These are phyloP conservation scores for Verbena officinalis DNA, from an alignment of 257 asterid species.

Conservation along the genomic window DNA sequence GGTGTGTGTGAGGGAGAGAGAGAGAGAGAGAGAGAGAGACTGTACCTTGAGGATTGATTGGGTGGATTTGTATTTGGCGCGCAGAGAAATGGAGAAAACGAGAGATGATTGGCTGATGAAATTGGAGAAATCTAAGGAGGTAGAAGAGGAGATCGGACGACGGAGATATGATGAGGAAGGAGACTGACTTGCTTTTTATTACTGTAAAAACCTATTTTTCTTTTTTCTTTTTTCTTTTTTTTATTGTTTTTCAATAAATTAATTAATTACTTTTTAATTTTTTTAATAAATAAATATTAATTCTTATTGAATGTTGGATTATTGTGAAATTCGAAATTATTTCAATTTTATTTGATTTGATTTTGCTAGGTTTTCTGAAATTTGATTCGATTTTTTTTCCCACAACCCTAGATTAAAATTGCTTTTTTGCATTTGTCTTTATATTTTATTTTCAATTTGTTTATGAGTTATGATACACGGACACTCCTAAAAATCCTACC, in stretches of 20 bases:
- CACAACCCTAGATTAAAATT: no score
- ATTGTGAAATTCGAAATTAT: no score
- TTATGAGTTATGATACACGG: no score
- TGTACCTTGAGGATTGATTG: conserved; percentile 33
- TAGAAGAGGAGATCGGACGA: conserved; percentile 64
- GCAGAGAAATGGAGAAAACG: conserved; percentile 24
- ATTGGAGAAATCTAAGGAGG: conserved; percentile 49
- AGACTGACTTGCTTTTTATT: conserved; percentile 29
- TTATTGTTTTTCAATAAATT: background rate
- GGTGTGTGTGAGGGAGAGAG: background rate
- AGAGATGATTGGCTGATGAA: conserved; percentile 50
- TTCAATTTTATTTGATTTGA: no score
- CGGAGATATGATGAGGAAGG: conserved; percentile 53
- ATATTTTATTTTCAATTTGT: no score
- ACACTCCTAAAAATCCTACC: no score
- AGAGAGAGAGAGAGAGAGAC: background rate
- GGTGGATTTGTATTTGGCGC: conserved; percentile 63
- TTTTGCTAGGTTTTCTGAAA: no score
- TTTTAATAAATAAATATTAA: no score
- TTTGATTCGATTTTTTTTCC: no score
- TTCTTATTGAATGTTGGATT: no score
- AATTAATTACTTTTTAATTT: background rate
- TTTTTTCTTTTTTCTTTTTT: background rate
- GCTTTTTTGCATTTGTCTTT: no score
- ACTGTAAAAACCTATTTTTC: background rate